These are phyloP conservation scores for Colletotrichum theobromicola DNA, from an alignment of 2,329 filamentous ascomycete species.

Conservation along the genomic window DNA sequence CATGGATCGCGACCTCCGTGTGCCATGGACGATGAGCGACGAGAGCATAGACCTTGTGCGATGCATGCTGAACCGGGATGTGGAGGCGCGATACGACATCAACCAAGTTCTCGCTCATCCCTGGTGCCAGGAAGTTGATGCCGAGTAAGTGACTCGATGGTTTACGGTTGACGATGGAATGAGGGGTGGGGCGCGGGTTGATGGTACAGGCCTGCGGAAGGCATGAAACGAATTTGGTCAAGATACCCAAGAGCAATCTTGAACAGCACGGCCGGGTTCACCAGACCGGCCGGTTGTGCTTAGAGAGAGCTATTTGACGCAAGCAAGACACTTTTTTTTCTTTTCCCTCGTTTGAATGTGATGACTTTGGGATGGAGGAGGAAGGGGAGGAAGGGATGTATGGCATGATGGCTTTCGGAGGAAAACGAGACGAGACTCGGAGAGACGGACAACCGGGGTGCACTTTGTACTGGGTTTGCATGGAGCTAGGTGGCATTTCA, in stretches of 20 bases:
- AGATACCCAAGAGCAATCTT: constrained; percentile 23
- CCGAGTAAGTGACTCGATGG: constrained; percentile 6
- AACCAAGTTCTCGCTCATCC: constrained; percentile 85
- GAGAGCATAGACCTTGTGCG: constrained; percentile 92
- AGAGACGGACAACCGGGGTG: neutral
- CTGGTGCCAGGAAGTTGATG: constrained; percentile 63
- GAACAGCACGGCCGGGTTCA: constrained; percentile 10
- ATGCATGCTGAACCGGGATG: constrained; percentile 90
- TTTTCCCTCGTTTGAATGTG: neutral
- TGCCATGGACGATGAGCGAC: constrained; percentile 88
- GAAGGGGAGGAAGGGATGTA: neutral
- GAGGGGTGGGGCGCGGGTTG: neutral
- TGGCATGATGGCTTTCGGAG: neutral
- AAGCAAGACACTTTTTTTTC: constrained; percentile 5
- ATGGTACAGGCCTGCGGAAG: neutral
- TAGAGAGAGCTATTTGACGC: constrained; percentile 19
- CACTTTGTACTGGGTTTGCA: neutral
- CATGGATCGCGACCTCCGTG: constrained; percentile 92
- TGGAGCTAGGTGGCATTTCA: neutral
- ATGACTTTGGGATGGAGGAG: neutral
- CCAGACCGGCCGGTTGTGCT: neutral
- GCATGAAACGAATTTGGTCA: constrained; percentile 19
- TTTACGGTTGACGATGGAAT: constrained; percentile 1
- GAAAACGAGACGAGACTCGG: neutral
- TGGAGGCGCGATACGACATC: constrained; percentile 83